Percentiles rank a stretch among this genome's conserved stretches.
These are phyloP conservation scores for Fraxinus albicans DNA, from an alignment of 305 asterid genomes.

Conservation along the genomic window DNA sequence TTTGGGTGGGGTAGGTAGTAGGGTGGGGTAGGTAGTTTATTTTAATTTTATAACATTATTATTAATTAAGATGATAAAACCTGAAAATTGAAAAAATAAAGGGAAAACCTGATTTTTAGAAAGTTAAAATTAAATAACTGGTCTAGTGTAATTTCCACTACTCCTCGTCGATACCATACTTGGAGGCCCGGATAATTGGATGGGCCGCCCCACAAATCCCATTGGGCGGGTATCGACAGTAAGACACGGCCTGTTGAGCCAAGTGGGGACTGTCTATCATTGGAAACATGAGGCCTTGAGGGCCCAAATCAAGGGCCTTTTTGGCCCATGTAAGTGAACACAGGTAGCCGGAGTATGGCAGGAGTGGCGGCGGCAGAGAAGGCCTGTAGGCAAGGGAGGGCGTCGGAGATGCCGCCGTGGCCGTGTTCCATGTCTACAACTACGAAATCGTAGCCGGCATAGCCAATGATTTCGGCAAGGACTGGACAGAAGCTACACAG, in stretches of 20 bases:
- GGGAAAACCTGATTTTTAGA: no score
- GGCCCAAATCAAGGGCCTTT: slow-evolving; percentile 23
- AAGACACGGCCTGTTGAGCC: slow-evolving; percentile 12
- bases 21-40: no score
- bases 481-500: slow-evolving; percentile 11
- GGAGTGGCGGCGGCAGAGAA: slow-evolving; percentile 19
- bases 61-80: no score
- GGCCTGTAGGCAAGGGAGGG: slow-evolving; percentile 20
- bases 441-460: slow-evolving; percentile 17
- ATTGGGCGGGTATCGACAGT: slow-evolving; percentile 5
- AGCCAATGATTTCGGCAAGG: slow-evolving; percentile 17
- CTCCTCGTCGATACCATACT: slow-evolving; percentile 12
- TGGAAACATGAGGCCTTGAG: slow-evolving; percentile 19
- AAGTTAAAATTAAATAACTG: no score
- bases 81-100: no score
- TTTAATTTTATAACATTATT: no score
- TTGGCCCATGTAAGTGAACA: slow-evolving; percentile 24
- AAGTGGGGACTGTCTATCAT: slow-evolving; percentile 3
- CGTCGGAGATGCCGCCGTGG: slow-evolving; percentile 6
- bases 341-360: slow-evolving; percentile 9
- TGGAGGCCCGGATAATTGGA: slow-evolving; percentile 16
- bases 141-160: no score
- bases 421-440: slow-evolving; percentile 25
- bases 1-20: no score
- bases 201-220: slow-evolving; percentile 17